Percentiles rank a stretch among this genome's conserved stretches.
These are phyloP conservation scores for Malus hybrid DNA, from an alignment of 331 rosid genomes.

Conservation along the genomic window DNA sequence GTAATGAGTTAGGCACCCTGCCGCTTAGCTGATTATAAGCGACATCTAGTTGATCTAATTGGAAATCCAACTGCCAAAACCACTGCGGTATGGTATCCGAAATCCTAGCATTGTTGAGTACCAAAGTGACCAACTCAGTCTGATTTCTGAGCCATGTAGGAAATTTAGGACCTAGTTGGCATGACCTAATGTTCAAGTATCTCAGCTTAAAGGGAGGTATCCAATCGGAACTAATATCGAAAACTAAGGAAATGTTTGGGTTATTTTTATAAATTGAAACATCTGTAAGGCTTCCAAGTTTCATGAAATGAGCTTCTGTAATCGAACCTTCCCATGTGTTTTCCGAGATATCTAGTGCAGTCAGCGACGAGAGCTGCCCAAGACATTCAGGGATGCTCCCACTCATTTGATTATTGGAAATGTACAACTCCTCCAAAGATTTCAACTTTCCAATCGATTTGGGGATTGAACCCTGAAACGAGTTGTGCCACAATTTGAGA, in stretches of 20 bases:
- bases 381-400: constrained; percentile 1
- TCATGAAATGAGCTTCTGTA: constrained; percentile 3
- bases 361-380: background rate
- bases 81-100: background rate
- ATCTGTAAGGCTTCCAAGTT: background rate
- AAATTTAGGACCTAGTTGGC: constrained; percentile 5
- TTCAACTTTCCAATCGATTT: background rate
- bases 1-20: background rate
- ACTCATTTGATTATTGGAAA: background rate
- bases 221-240: background rate
- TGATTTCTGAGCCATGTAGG: constrained; percentile 10
- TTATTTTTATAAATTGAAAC: background rate
- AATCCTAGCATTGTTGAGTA: background rate
- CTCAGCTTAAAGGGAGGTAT: background rate
- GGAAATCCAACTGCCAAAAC: background rate
- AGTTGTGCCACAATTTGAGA: background rate
- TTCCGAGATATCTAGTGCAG: background rate
- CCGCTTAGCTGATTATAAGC: background rate
- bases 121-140: background rate
- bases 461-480: too few species aligned
- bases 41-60: background rate
- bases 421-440: background rate
- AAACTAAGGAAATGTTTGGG: background rate
- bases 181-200: background rate
- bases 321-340: background rate